Percentiles rank a stretch among this genome's conserved stretches.
phyloP scores from a whole-genome alignment of 2,329 filamentous ascomycete species.

The Lachnellula arida region DNA sequence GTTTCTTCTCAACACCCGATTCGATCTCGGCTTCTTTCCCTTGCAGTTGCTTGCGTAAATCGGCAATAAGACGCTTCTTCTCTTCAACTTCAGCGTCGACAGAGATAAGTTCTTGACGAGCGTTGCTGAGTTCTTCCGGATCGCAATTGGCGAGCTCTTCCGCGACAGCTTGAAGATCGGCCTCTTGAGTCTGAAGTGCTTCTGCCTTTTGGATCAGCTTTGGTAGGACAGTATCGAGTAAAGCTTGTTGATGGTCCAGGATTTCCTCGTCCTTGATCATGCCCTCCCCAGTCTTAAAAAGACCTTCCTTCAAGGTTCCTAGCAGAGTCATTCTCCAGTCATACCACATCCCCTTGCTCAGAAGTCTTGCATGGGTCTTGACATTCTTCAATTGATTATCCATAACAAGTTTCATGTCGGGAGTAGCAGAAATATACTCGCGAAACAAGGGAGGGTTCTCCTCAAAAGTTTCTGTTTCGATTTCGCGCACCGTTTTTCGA shows the following conservation, averaged over 20 bases:
- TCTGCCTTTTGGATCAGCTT: slow-evolving; percentile 56
- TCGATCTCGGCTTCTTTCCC: slow-evolving; percentile 63
- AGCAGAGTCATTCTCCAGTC: slow-evolving; percentile 91
- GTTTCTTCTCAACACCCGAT: slow-evolving; percentile 60
- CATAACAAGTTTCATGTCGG: slow-evolving; percentile 81
- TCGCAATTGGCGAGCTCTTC: slow-evolving; percentile 75
- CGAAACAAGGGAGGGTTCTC: slow-evolving; percentile 89
- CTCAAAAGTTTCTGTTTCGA: slow-evolving; percentile 81
- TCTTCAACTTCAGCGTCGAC: slow-evolving; percentile 65
- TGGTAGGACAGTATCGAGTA: slow-evolving; percentile 66
- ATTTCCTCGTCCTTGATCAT: slow-evolving; percentile 69
- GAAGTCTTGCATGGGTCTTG: slow-evolving; percentile 82
- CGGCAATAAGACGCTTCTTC: slow-evolving; percentile 63
- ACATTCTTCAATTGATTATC: slow-evolving; percentile 97
- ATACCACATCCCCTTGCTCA: slow-evolving; percentile 97
- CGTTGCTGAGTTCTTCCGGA: slow-evolving; percentile 68
- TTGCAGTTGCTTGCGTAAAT: slow-evolving; percentile 61
- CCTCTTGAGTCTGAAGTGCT: slow-evolving; percentile 57
- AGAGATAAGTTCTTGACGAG: slow-evolving; percentile 62
- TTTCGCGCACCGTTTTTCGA: slow-evolving; percentile 80
- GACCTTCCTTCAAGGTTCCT: slow-evolving; percentile 76
- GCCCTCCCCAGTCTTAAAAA: slow-evolving; percentile 68
- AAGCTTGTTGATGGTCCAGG: slow-evolving; percentile 61
- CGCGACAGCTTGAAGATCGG: slow-evolving; percentile 65
- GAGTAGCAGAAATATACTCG: slow-evolving; percentile 82